Evolutionary conservation across 2,329 filamentous ascomycete genomes (phyloP), one percentile per base, ranked within the genome.

Genomic region (Monascus ruber): DNA sequence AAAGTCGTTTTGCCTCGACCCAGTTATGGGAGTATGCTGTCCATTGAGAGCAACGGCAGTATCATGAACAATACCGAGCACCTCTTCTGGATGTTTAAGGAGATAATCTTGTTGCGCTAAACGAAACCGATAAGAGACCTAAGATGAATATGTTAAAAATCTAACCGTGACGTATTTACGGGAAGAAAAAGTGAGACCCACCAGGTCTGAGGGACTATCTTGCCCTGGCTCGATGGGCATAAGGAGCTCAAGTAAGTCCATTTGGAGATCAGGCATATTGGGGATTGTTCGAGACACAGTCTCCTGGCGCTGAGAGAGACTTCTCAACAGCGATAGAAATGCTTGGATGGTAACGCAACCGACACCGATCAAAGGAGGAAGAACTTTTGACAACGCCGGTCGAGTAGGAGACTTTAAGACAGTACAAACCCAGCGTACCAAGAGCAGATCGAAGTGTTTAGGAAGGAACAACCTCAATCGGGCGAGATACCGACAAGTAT

Each of bases 271-370:
- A 9, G 43, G 42, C 28, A 48, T 41, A 44, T 59, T 53, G 5
- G 53, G 49, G 31, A 62, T 52, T 24, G 40, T 38, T 28, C 43
- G 33, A 33, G 39, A 35, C 34, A 47, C 31, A 29, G 51, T 42
- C 8, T 52, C 51, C 17, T 17, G 2, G 33, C 52, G 47, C 17
- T 48, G 42, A 24, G 58, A 37, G 5, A 66, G 42, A 36, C 52
- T 57, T 36, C 53, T 59, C 24, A 59, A 51, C 24, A 66, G 39
- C 33, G 54, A 46, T 41, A 68, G 48, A 33, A 70, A 60, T 9
- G 58, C 56, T 28, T 57, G 52, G 31, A 70, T 58, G 4, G 62
- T 64, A 11, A 69, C 54, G 40, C 66, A 66, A n/a, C 65, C 63
- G 29, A 65, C 63, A 8, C 65, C 63, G 31, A 70, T 58, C 3